Percentiles rank a stretch among this genome's conserved stretches.
phyloP scores from a whole-genome alignment of 1,139 yeast species.

The Sugiyamaella novakii region DNA sequence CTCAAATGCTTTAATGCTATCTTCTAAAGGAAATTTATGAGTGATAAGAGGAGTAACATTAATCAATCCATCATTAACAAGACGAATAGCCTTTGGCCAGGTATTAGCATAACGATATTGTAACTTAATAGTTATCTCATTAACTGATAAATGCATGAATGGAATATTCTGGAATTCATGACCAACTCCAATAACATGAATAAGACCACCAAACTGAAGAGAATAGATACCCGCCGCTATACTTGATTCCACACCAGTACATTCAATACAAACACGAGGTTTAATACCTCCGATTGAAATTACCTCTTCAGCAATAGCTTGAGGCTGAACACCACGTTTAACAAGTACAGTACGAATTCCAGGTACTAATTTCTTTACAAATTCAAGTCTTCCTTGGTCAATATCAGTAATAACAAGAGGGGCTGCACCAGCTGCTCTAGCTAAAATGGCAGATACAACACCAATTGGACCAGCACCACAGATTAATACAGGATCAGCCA shows the following conservation, averaged over 20 bases:
- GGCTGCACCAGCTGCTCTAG: constrained; percentile 80
- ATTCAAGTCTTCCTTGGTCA: constrained; percentile 31
- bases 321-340: constrained; percentile 37
- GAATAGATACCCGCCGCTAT: constrained; percentile 63
- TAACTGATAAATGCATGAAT: constrained; percentile 66
- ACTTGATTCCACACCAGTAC: constrained; percentile 71
- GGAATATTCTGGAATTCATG: constrained; percentile 70
- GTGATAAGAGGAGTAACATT: constrained; percentile 72
- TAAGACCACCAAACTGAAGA: constrained; percentile 63
- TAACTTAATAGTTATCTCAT: constrained; percentile 72
- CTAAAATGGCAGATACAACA: constrained; percentile 72
- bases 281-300: constrained; percentile 47
- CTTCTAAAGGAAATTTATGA: constrained; percentile 70
- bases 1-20: constrained; percentile 81
- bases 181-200: constrained; percentile 79
- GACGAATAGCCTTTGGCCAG: constrained; percentile 70
- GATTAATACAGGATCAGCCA: constrained; percentile 75
- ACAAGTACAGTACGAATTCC: constrained; percentile 33
- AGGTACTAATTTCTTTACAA: constrained; percentile 41
- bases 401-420: constrained; percentile 63
- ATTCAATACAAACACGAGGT: constrained; percentile 70
- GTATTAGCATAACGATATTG: constrained; percentile 79
- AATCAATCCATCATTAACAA: constrained; percentile 62
- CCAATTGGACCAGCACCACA: constrained; percentile 98
- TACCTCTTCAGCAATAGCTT: constrained; percentile 46